A percentile compares a stretch with the other conserved stretches of the same genome.
Evolutionary conservation across 345 rosid species (phyloP).

Genomic region (Diplotaxis tenuifolia): DNA sequence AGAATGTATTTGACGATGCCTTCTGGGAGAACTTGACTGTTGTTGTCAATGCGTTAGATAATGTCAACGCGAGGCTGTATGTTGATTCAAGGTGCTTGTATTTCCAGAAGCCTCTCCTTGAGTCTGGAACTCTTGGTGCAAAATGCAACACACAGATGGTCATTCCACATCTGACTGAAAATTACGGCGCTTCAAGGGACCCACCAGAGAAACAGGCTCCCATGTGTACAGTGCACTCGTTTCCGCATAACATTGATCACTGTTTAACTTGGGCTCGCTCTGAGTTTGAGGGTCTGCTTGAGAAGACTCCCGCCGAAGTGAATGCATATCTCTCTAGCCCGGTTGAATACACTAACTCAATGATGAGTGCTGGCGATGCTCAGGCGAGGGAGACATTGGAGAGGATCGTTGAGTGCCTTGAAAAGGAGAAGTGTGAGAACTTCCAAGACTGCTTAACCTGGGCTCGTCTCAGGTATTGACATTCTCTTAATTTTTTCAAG

Average conservation of each 20-base stretch:
- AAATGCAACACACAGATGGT: conserved; percentile 99
- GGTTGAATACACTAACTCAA: conserved; percentile 61
- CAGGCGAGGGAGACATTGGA: too few relatives aligned
- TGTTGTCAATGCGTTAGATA: conserved; percentile 91
- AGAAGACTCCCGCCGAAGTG: conserved; percentile 97
- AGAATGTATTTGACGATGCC: conserved; percentile 79
- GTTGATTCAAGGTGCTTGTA: conserved; percentile 96
- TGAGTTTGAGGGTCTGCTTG: conserved; percentile 96
- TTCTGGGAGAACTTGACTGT: conserved; percentile 90
- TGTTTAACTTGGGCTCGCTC: conserved; percentile 99
- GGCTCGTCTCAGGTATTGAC: too few relatives aligned
- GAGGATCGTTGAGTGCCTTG: too few relatives aligned
- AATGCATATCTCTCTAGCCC: conserved; percentile 86
- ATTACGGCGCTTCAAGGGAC: conserved; percentile 97
- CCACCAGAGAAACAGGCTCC: conserved; percentile 99
- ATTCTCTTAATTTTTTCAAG: too few relatives aligned
- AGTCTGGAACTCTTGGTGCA: conserved; percentile 98
- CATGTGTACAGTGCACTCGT: conserved; percentile 98
- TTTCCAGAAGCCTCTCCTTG: conserved; percentile 98
- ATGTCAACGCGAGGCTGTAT: conserved; percentile 93
- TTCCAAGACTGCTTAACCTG: too few relatives aligned
- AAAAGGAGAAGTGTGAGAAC: too few relatives aligned
- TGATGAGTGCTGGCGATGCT: too few relatives aligned
- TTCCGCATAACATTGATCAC: conserved; percentile 99
- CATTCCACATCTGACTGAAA: conserved; percentile 95